Percentiles rank a stretch among this genome's conserved stretches.
phyloP scores from a whole-genome alignment of 768 basidiomycete species.

The Mycena metata region DNA sequence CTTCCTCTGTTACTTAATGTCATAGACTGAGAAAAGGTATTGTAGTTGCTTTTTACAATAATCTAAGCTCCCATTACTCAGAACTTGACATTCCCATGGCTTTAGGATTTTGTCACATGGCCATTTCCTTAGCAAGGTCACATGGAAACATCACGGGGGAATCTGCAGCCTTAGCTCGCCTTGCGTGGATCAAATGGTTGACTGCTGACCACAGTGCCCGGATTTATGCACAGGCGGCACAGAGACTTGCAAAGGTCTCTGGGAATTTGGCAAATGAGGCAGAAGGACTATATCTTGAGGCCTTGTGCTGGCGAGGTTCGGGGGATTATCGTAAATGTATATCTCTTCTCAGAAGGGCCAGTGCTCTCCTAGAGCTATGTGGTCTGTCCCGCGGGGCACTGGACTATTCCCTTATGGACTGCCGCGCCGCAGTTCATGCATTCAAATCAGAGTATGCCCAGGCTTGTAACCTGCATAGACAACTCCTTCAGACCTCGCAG shows the following conservation, averaged over 20 bases:
- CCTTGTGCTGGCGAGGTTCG: not conserved
- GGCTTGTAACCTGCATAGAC: not conserved
- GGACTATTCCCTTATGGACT: too few relatives aligned
- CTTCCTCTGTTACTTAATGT: too few relatives aligned
- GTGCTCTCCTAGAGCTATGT: not conserved
- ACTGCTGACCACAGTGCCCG: not conserved
- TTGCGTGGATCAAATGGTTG: not conserved
- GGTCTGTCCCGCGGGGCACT: not conserved
- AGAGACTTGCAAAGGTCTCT: not conserved
- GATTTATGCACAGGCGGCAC: not conserved
- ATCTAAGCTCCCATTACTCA: not conserved
- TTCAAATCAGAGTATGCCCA: not conserved
- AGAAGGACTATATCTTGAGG: not conserved
- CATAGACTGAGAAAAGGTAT: too few relatives aligned
- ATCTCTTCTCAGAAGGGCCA: not conserved
- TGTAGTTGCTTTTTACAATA: not conserved
- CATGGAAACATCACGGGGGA: not conserved
- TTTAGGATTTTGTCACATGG: not conserved
- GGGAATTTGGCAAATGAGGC: not conserved
- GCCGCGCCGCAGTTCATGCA: not conserved
- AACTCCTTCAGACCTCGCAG: not conserved
- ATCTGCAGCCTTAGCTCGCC: not conserved
- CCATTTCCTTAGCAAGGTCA: not conserved
- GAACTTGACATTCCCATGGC: not conserved
- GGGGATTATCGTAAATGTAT: not conserved